Base-by-base conservation (phyloP, 306 rosid genomes). In the Quercus gilva region DNA sequence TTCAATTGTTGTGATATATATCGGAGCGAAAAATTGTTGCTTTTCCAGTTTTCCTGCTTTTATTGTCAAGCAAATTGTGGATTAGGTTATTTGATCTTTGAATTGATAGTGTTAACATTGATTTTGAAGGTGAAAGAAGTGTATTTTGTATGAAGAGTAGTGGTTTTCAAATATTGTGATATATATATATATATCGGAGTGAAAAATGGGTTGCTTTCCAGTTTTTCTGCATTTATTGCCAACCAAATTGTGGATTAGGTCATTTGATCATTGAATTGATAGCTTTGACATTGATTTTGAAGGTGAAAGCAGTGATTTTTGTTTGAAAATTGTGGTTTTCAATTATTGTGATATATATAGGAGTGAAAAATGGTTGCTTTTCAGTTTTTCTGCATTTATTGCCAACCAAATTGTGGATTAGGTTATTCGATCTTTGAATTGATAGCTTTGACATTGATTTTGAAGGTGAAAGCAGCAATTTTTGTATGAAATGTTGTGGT, bases 131-230 rank as follows among this genome's bases (percentile, higher is more conserved):
- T 58, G 33, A 43, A 61, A 43, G 41, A 59, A 17, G 19, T 11
- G 2, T 2, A 21, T 60, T 49, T 60, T 63, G 31, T 18, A 28
- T 6, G 70, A 49, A 61, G 5, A 64, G n/a, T 26, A 13, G 26
- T 52, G 25, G 52, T 31, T 19, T 65, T 65, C 28, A 26, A 18
- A 19, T 1, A 19, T 41, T 76, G 74, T 29, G 65, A 7, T 29
- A 15, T 8, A 29, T 49, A 3, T 3, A 29, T 29, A 33, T 8
- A 29, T 51, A 67, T 76, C 8, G 21, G 1, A 26, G 55, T 23
- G 29, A 55, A 56, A 55, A 71, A 91, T 91, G 94, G 94, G 94
- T 89, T 61, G 86, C 43, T 37, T 37, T 37, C 10, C 10, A 6
- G 43, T 73, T 73, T 72, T 11, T 19, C 29, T 56, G 26, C 45